Evolutionary conservation across 495 filamentous ascomycete species (phyloP).

Genomic region (Trichoderma asperelloides): DNA sequence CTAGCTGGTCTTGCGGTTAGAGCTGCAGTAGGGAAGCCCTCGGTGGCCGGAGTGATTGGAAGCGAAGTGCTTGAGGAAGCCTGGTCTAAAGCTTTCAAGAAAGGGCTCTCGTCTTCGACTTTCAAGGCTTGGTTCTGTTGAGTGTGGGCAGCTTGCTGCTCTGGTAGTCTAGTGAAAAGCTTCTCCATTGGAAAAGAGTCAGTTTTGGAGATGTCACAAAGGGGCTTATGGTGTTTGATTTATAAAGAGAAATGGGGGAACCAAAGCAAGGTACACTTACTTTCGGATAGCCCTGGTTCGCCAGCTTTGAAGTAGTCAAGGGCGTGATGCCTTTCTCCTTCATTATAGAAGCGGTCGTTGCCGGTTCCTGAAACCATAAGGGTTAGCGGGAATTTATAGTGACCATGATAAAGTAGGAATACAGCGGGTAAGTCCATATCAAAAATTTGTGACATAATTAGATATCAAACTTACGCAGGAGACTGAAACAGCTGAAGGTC

Average conservation of each 20-base stretch:
- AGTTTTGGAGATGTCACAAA: slow-evolving; percentile 27
- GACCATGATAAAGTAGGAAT: too few relatives aligned
- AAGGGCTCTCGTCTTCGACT: slow-evolving; percentile 33
- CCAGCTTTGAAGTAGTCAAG: slow-evolving; percentile 39
- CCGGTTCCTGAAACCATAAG: not conserved
- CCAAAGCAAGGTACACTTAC: slow-evolving; percentile 16
- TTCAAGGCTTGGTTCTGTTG: slow-evolving; percentile 45
- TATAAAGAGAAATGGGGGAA: slow-evolving; percentile 24
- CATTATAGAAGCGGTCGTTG: not conserved
- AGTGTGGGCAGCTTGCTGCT: slow-evolving; percentile 51
- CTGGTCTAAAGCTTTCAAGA: slow-evolving; percentile 30
- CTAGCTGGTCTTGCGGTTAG: slow-evolving; percentile 39
- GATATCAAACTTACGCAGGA: slow-evolving; percentile 3
- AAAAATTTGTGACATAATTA: slow-evolving; percentile 11
- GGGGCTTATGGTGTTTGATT: slow-evolving; percentile 39
- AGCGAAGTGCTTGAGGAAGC: slow-evolving; percentile 43
- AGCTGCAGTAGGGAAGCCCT: slow-evolving; percentile 37
- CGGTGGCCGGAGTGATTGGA: slow-evolving; percentile 49
- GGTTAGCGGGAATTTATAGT: not conserved
- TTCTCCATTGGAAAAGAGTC: slow-evolving; percentile 46
- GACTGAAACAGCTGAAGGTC: not conserved
- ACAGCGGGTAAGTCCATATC: not conserved
- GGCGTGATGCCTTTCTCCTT: slow-evolving; percentile 33
- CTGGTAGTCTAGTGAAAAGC: slow-evolving; percentile 55
- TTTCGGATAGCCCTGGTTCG: slow-evolving; percentile 39